Conservation (phyloP, 1,284 basidiomycete genomes). For the Tranzscheliella williamsii region DNA sequence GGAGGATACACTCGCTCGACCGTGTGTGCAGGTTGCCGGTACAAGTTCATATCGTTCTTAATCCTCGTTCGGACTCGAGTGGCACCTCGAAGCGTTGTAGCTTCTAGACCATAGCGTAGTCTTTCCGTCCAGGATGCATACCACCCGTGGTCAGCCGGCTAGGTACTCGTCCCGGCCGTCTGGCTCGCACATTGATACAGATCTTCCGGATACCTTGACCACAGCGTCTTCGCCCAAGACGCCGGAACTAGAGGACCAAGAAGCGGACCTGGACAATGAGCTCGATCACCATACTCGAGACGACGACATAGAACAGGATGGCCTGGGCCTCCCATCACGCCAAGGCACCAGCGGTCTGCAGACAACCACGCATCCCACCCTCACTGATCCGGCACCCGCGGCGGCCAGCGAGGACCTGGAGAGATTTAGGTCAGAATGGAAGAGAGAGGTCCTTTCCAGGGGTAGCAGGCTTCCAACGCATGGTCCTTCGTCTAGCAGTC, state of each 20-base stretch:
- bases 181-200: background rate
- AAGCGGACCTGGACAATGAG: background rate
- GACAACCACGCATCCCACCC: too few species aligned
- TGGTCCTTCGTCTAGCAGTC: slow-evolving; percentile 3
- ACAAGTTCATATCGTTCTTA: too few species aligned
- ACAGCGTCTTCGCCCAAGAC: background rate
- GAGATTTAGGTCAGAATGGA: slow-evolving; percentile 40
- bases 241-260: background rate
- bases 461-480: background rate
- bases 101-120: too few species aligned
- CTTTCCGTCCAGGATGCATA: background rate
- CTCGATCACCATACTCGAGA: background rate
- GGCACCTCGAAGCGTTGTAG: too few species aligned
- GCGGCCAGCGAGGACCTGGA: slow-evolving; percentile 37
- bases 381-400: background rate
- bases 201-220: background rate
- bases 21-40: too few species aligned
- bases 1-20: too few species aligned
- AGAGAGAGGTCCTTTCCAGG: slow-evolving; percentile 30
- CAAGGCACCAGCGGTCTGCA: too few species aligned
- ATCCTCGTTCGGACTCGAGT: too few species aligned
- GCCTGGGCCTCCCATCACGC: too few species aligned
- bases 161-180: slow-evolving; percentile 4
- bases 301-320: too few species aligned
- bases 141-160: slow-evolving; percentile 15